Percentiles rank a stretch among this genome's conserved stretches.
phyloP scores from a whole-genome alignment of 768 basidiomycete species.

The Cyclocybe cylindracea region DNA sequence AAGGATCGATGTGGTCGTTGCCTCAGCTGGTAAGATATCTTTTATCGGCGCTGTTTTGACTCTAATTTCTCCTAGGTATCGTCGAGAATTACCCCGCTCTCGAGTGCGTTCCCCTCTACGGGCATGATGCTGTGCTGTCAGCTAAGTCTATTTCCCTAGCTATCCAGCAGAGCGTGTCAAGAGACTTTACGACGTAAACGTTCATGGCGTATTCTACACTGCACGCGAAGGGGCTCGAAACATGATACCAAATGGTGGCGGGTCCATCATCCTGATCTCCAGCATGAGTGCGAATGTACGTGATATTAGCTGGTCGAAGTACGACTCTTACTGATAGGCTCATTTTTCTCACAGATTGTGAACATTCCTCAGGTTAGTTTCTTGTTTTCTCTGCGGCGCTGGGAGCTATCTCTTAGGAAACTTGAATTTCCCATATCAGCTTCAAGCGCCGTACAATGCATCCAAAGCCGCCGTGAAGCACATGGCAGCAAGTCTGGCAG shows the following conservation, averaged over 20 bases:
- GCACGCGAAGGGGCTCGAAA: constrained; percentile 91
- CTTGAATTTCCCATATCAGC: constrained; percentile 36
- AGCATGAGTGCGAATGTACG: constrained; percentile 88
- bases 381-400: background rate
- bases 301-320: constrained; percentile 10
- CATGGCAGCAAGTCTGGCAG: constrained; percentile 89
- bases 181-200: constrained; percentile 88
- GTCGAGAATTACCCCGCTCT: constrained; percentile 88
- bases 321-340: constrained; percentile 7
- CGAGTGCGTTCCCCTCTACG: constrained; percentile 52
- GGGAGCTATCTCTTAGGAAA: background rate
- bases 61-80: constrained; percentile 52
- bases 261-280: constrained; percentile 83
- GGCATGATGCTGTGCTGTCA: background rate
- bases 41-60: background rate
- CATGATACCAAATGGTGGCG: constrained; percentile 83
- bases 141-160: constrained; percentile 31
- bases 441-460: constrained; percentile 94
- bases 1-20: constrained; percentile 80
- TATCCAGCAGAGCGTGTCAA: constrained; percentile 88
- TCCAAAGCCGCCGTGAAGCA: constrained; percentile 96
- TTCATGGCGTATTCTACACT: constrained; percentile 94
- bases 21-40: constrained; percentile 71
- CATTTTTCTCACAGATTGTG: constrained; percentile 55
- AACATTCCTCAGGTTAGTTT: constrained; percentile 79